Evolutionary conservation across 345 rosid genomes (phyloP), one percentile per base, ranked within the genome.

Genomic region (Physaria fendleri): DNA sequence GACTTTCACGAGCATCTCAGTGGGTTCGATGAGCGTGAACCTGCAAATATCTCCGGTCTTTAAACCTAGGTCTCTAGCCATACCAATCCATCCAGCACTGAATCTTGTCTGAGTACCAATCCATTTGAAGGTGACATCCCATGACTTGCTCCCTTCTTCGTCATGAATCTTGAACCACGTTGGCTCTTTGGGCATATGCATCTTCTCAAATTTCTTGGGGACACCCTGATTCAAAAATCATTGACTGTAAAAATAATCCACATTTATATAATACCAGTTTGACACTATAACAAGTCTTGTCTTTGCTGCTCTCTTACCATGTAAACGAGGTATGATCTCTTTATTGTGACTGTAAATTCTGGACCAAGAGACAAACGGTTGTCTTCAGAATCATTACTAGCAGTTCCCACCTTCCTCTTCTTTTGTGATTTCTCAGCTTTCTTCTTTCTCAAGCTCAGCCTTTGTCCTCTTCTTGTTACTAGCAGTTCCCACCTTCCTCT

Each of bases 281-380:
- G 4, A 54, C 16, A 54, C 3, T 68, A n/a, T n/a, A n/a, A n/a
- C 33, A 18, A 6, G 5, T 41, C 49, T 6, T 49, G 22, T 44
- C 5, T 3, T 33, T 5, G n/a, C 11, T 47, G 41, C 22, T 41
- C 16, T 59, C 48, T 59, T 68, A 68, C 72, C 72, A 68, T 59
- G 66, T 33, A 42, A 1, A 13, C 1, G 12, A 68, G 46, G 41
- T 59, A 51, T 25, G 72, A 17, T 43, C 43, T 68, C 55, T 27
- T 68, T 6, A 68, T 51, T 2, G 41, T 30, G 20, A 59, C 4
- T 0, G 21, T 43, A 14, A 68, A 68, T 44, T 68, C 48, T 42
- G 66, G 55, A 59, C 13, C 66, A 33, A 7, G 55, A 59, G 46
- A 39, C 23, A 21, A 49, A 5, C 50, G 39, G 6, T 18, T 16